Conservation (phyloP, 441 rosid genomes). For the Adansonia rubrostipa region DNA sequence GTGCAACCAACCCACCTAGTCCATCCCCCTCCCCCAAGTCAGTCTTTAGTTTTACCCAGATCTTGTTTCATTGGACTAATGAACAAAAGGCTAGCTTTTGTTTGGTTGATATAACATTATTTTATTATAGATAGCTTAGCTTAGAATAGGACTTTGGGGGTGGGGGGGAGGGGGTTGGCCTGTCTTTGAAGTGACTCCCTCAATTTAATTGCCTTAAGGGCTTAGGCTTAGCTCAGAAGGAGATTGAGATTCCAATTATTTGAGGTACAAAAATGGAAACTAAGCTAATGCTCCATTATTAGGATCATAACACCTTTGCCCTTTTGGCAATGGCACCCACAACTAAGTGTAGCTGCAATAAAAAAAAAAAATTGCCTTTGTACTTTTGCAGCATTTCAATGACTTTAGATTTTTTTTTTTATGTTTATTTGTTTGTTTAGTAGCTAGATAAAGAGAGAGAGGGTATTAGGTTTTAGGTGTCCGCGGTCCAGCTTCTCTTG, state of each 20-base stretch:
- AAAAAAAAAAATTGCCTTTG: neutral
- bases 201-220: neutral
- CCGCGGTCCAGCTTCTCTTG: neutral
- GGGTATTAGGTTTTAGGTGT: too few relatives aligned
- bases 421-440: neutral
- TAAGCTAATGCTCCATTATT: conserved; percentile 19
- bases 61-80: too few relatives aligned
- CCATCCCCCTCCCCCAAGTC: neutral
- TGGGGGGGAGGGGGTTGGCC: neutral
- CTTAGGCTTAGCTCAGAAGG: neutral
- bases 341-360: neutral
- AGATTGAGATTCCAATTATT: neutral
- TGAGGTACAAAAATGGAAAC: conserved; percentile 27
- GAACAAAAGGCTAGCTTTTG: neutral
- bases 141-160: too few relatives aligned
- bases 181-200: neutral
- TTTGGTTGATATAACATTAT: neutral
- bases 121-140: neutral
- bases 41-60: neutral
- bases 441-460: neutral
- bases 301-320: neutral
- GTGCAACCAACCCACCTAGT: neutral
- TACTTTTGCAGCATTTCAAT: neutral
- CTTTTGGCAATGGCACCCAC: neutral
- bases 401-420: neutral